phyloP scores from a whole-genome alignment of 108 stramenopile species.

The Cyclotella kingstonii region DNA sequence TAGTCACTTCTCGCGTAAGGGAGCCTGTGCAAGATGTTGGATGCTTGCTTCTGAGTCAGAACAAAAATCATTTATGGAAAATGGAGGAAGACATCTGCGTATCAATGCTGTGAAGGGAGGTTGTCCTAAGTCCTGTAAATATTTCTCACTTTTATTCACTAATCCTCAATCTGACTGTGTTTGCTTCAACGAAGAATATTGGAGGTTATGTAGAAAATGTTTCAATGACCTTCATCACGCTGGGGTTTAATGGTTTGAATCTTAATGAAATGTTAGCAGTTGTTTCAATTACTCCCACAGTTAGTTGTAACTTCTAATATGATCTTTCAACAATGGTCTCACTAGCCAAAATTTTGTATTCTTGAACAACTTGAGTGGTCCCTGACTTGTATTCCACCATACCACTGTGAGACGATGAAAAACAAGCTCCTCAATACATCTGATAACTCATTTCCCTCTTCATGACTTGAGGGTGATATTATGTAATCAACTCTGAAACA shows the following conservation, averaged over 20 bases:
- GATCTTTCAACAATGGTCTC: no score
- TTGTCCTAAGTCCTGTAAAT: slow-evolving; percentile 34
- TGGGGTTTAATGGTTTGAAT: slow-evolving; percentile 6
- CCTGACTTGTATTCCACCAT: no score
- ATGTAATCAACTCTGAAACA: no score
- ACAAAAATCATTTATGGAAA: slow-evolving; percentile 18
- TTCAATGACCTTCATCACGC: slow-evolving; percentile 23
- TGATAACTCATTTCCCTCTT: no score
- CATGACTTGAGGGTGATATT: no score
- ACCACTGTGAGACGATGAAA: no score
- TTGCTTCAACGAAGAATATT: slow-evolving; percentile 8
- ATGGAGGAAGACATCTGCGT: slow-evolving; percentile 39
- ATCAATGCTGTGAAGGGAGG: slow-evolving; percentile 46
- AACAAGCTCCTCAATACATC: no score
- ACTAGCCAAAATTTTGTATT: no score
- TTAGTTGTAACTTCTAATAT: no score
- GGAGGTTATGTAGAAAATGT: slow-evolving; percentile 12
- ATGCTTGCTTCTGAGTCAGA: slow-evolving; percentile 36
- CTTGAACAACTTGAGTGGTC: no score
- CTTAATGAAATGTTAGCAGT: no score
- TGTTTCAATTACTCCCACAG: no score
- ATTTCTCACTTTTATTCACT: slow-evolving; percentile 23
- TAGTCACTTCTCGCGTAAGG: neutral
- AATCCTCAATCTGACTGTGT: neutral
- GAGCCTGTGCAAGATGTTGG: slow-evolving; percentile 47